Evolutionary conservation across 352 stramenopile species (phyloP), one percentile per base, ranked within the genome.

Genomic region (Phytophthora pseudosyringae): DNA sequence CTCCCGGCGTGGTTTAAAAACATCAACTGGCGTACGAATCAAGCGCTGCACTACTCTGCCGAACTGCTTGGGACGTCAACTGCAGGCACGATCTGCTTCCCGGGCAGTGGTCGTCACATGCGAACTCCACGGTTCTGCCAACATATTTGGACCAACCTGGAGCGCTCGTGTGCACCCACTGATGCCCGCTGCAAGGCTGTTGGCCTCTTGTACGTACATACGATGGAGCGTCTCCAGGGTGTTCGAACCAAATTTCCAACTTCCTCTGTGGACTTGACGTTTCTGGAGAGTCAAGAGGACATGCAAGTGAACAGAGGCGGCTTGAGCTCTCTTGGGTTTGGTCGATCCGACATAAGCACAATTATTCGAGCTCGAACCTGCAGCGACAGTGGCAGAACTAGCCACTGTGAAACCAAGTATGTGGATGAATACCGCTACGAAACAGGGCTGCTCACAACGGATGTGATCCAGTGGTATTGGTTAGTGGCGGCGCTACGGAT

Each of bases 361-460:
- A 46, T 76, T 25, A 70, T 76, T 9, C 68, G 64, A 2, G 64
- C 51, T 56, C 64, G 58, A 16, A 21, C 21, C 21, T 21, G 21
- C 21, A 21, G 21, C 21, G 21, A 21, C 21, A 15, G 64, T 16
- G 67, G 59, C 41, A 43, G 18, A 11, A 33, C 59, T 6, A 39
- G 9, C 51, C 43, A 4, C 5, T 83, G 75, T 13, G 57, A 69
- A 15, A 83, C 75, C 3, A 15, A 78, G 2, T 76, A 66, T 21
- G 35, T 86, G 0, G 52, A 81, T 15, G 75, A 86, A n/a, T 80
- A 80, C 46, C 75, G 80, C 3, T 82, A 82, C 28, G 69, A 83
- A 55, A 53, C 54, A 2, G 69, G 36, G 0, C 7, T 67, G 0
- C 3, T 86, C 11, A 43, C 46, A 15, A 66, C 67, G 3, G 58